Base-by-base conservation (phyloP, 805 yeast genomes). In the Candida corydali region DNA sequence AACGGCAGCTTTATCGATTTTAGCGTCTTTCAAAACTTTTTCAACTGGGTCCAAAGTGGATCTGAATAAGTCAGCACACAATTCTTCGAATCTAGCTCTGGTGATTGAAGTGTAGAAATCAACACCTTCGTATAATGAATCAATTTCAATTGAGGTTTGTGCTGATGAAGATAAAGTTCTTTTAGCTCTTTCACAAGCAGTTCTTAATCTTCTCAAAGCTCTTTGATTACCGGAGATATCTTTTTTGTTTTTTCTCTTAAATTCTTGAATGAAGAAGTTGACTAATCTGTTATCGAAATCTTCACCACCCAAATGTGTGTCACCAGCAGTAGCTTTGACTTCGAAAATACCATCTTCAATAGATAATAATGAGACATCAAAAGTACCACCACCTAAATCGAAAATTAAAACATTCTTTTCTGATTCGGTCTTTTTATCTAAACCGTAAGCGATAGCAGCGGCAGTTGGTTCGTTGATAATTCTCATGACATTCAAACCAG, bases 161-260 rank as follows among this genome's bases (percentile, higher is more conserved):
- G 96, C 87, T 43, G 95, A 85, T 24, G 96, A 88, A 29, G 97
- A 91, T 59, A 89, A 78, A 46, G 97, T 87, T 80, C 98, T 87
- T 94, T 89, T 89, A 49, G 98, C 98, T 73, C 98, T 84, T 78
- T 89, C 98, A 75, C 96, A 88, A 55, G 97, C 96, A 52, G 97
- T 89, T 80, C 97, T 85, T 69, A 89, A 79, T 82, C 97, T 87
- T 79, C 98, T 86, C 65, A 91, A 76, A 47, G 98, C 94, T 78
- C 98, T 86, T 76, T 88, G 96, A 82, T 89, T 88, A 55, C 78
- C 51, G 37, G 95, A 78, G 50, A 91, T 71, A 66, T 91, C 98
- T 78, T 87, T 86, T 83, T 87, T 87, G 82, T 86, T 78, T 81
- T 91, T 89, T 76, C 96, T 82, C 87, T 91, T 89, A 83, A 89